Conservation (phyloP, 306 rosid genomes). For the Pyrus pyrifolia region DNA sequence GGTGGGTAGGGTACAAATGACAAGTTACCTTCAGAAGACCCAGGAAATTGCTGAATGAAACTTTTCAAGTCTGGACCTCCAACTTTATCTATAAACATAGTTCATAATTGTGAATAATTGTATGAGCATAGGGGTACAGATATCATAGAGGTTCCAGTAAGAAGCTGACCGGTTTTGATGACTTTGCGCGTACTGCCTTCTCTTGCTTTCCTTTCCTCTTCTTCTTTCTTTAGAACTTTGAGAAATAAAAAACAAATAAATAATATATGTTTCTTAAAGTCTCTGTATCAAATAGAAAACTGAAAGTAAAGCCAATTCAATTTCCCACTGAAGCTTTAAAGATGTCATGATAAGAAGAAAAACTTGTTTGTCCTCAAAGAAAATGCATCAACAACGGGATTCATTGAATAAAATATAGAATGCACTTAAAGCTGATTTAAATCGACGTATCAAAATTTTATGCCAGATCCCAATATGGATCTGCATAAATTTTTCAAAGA, state of each 20-base stretch:
- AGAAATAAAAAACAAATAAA: conserved; percentile 4
- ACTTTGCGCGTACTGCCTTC: conserved; percentile 48
- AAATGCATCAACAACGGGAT: background rate
- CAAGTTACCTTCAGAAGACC: conserved; percentile 54
- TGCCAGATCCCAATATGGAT: background rate
- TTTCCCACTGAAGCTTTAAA: background rate
- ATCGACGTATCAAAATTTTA: background rate
- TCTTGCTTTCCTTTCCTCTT: conserved; percentile 65
- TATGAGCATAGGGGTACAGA: conserved; percentile 1
- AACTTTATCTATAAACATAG: conserved; percentile 38
- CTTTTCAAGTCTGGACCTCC: conserved; percentile 77
- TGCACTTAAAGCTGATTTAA: background rate
- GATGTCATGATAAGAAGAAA: background rate
- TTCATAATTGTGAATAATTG: conserved; percentile 11
- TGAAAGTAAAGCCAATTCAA: background rate
- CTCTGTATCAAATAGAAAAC: conserved; percentile 10
- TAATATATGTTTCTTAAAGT: conserved; percentile 13
- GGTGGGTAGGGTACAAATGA: background rate
- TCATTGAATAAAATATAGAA: background rate
- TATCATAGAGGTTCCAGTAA: conserved; percentile 5
- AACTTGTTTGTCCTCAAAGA: background rate
- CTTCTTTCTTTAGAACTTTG: conserved; percentile 85
- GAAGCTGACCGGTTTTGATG: conserved; percentile 46
- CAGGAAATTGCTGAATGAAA: conserved; percentile 73
- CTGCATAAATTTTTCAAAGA: background rate